Evolutionary conservation across 306 rosid species (phyloP).

Genomic region (Fragaria iinumae): DNA sequence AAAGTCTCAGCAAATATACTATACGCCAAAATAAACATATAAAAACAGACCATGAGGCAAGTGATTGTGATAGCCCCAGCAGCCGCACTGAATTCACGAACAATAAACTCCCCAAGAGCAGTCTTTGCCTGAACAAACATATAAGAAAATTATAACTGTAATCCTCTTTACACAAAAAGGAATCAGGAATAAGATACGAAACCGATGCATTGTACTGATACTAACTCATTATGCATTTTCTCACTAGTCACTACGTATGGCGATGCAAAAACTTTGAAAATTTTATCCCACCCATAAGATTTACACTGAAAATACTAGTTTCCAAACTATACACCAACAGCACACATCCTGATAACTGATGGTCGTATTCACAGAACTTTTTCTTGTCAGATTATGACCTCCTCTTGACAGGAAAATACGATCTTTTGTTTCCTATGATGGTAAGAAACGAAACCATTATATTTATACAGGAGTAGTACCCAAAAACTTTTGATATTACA

Average conservation of each 20-base stretch:
- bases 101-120: conserved; percentile 49
- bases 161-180: neutral
- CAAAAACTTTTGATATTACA: too few species aligned
- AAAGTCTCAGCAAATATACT: neutral
- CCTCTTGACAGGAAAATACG: neutral
- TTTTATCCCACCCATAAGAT: neutral
- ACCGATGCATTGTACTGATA: neutral
- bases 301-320: neutral
- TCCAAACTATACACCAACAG: neutral
- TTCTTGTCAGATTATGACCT: neutral
- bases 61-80: conserved; percentile 90
- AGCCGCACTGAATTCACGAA: conserved; percentile 78
- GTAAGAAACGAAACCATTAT: neutral
- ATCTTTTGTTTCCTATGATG: neutral
- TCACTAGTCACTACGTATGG: neutral
- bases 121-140: conserved; percentile 50
- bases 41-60: conserved; percentile 71
- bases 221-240: neutral
- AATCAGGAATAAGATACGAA: neutral
- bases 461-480: too few species aligned
- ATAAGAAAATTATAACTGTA: neutral
- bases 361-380: neutral
- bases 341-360: neutral
- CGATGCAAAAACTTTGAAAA: neutral
- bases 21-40: neutral